Evolutionary conservation across 176 grass and related monocot genomes (phyloP).

Genomic region (Otatea glauca): DNA sequence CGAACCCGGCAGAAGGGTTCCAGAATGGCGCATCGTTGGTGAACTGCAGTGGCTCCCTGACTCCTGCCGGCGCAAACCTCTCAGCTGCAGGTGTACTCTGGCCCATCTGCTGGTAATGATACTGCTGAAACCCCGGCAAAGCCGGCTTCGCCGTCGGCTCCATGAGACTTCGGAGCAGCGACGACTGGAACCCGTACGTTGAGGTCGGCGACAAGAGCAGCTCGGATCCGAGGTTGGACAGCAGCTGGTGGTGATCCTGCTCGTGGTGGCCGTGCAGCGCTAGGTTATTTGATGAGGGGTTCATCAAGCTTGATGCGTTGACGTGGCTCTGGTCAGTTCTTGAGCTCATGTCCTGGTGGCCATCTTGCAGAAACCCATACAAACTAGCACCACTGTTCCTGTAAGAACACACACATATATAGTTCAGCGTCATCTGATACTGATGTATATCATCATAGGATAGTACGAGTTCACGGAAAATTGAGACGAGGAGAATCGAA

Average conservation of each 20-base stretch:
- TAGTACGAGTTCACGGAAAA: background rate
- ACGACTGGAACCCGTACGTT: slow-evolving; percentile 46
- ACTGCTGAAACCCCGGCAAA: slow-evolving; percentile 44
- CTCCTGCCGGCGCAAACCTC: slow-evolving; percentile 11
- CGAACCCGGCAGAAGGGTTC: slow-evolving; percentile 59
- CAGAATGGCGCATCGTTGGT: slow-evolving; percentile 68
- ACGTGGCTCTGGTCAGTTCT: slow-evolving; percentile 43
- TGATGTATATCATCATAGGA: background rate
- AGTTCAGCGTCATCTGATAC: slow-evolving; percentile 23
- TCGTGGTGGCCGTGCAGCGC: slow-evolving; percentile 37
- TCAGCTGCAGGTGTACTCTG: background rate
- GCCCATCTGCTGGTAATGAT: slow-evolving; percentile 53
- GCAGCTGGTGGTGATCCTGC: slow-evolving; percentile 47
- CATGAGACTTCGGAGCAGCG: slow-evolving; percentile 42
- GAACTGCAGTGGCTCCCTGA: slow-evolving; percentile 57
- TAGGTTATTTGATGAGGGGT: slow-evolving; percentile 48
- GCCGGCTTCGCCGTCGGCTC: slow-evolving; percentile 33
- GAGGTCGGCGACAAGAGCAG: slow-evolving; percentile 55
- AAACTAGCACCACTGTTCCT: slow-evolving; percentile 38
- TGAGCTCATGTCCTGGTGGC: slow-evolving; percentile 56
- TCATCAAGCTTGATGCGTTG: slow-evolving; percentile 39
- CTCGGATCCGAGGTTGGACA: slow-evolving; percentile 47
- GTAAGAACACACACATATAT: background rate
- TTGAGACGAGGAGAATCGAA: background rate
- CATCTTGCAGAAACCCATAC: slow-evolving; percentile 59